Evolutionary conservation across 805 yeast genomes (phyloP), one percentile per base, ranked within the genome.

Genomic region (Kluyveromyces wickerhamii): DNA sequence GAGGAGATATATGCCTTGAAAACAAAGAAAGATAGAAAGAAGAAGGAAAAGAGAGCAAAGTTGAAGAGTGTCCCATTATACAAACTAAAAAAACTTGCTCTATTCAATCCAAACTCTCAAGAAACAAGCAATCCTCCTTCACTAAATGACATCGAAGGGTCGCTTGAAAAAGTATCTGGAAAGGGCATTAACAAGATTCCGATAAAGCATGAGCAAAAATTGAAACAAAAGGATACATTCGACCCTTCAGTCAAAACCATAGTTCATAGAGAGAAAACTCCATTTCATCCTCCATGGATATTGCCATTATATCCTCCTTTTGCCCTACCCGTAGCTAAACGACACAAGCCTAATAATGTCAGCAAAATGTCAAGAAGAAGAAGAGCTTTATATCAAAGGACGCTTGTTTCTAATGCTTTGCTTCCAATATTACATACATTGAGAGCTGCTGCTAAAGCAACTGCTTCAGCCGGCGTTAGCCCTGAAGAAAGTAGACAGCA

Each of bases 231-330:
- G n/a, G 21, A 28, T 16, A 40, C 35, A 12, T 38, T 39, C 35
- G 47, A 47, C 29, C 44, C 44, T n/a, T 22, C 34, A 11, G 34
- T 37, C 2, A 52, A 49, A 34, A 54, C 61, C 1, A 48, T 52
- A 4, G 44, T 54, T 9, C 48, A 44, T 22, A 50, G 50, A 27
- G 62, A 57, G 33, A 54, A 51, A 27, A 34, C 44, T 19, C 37
- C 39, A 19, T 50, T 56, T 19, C 62, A 57, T 40, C 60, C 62
- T 8, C 62, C 62, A 11, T 57, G 62, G 62, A 25, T 18, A 6
- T 15, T 57, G 11, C 62, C 62, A 3, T 18, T 20, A 4, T 41
- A 45, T 39, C 60, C 60, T 7, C 62, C 62, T n/a, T 32, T 41
- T 27, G 45, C 52, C 1, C 35, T 57, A 26, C 60, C 62, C 6